phyloP scores from a whole-genome alignment of 75 land plant species.

The Cunninghamia lanceolata region DNA sequence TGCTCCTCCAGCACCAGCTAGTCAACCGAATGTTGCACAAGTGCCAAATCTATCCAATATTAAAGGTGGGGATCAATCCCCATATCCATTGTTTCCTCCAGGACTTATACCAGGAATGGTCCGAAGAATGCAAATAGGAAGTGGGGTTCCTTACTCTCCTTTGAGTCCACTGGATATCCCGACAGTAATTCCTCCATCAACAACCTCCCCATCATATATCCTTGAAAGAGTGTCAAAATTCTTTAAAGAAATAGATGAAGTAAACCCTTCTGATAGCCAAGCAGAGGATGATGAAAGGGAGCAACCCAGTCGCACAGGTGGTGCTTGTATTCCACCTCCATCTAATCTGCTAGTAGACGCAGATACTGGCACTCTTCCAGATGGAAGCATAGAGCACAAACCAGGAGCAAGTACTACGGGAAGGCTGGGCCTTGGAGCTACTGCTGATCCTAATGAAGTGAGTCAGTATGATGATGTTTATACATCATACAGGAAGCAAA shows the following conservation, averaged over 20 bases:
- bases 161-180: constrained; percentile 94
- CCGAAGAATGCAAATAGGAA: constrained; percentile 96
- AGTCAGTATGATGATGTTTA: constrained; percentile 98
- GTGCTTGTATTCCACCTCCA: constrained; percentile 90
- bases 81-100: constrained; percentile 93
- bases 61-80: constrained; percentile 50
- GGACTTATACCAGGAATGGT: constrained; percentile 99
- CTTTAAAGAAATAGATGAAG: constrained; percentile 94
- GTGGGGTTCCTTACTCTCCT: constrained; percentile 97
- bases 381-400: constrained; percentile 82
- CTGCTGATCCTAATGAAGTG: constrained; percentile 81
- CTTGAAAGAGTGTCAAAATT: constrained; percentile 86
- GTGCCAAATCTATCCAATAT: constrained; percentile 19
- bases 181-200: constrained; percentile 86
- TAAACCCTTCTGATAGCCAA: constrained; percentile 87
- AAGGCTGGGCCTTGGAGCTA: constrained; percentile 92
- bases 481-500: constrained; percentile 87
- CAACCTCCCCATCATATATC: constrained; percentile 61
- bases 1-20: constrained; percentile 29
- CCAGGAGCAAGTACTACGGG: constrained; percentile 71
- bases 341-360: constrained; percentile 61
- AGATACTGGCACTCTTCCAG: constrained; percentile 74
- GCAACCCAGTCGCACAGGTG: constrained; percentile 67
- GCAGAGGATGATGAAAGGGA: constrained; percentile 68
- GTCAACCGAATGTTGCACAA: constrained; percentile 32